Evolutionary conservation across 2,329 filamentous ascomycete species (phyloP), one percentile per base, ranked within the genome.

Genomic region (Westerdykella sp.): DNA sequence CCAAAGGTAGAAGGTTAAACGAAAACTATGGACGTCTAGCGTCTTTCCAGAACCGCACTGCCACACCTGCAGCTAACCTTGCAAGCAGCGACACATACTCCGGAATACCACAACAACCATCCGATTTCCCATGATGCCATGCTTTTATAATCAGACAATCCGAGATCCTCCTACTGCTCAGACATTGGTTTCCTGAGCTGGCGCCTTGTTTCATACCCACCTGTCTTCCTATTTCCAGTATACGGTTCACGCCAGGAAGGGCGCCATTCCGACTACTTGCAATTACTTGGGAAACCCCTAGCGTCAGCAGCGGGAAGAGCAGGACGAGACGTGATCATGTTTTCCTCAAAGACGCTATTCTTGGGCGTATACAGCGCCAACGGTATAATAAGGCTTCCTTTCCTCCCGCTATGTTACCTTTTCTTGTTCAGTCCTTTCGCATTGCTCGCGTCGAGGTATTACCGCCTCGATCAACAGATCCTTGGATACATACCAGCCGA

Each of bases 341-440:
- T 48, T 46, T 57, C 53, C 11, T 48, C 62, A 46, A 62, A 56
- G 49, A 59, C 54, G 38, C 42, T 65, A 31, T 66, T 65, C 43
- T 41, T 61, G 42, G 58, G 54, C 36, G 60, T 66, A 25, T 55
- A 67, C 50, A 51, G 57, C 40, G 64, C 62, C 3, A 63, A 61
- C 48, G 39, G 48, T 22, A 38, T 53, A 48, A 62, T 67, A 65
- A 65, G 51, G 46, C 36, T 47, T 13, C 40, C 62, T 10, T 67
- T 67, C 44, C 50, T 65, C n/a, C 63, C 63, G 32, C 14, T 57
- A 48, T 65, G 61, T 43, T 62, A 63, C 41, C 32, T 56, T 14
- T 34, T 59, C 23, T 46, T 65, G 34, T 42, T 51, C 48, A 63
- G 53, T 50, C 63, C 63, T 5, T 63, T 67, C 32, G 25, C 55